Evolutionary conservation across 129 eudicot species (phyloP), one percentile per base, ranked within the genome.

Genomic region (Tagetes erecta): DNA sequence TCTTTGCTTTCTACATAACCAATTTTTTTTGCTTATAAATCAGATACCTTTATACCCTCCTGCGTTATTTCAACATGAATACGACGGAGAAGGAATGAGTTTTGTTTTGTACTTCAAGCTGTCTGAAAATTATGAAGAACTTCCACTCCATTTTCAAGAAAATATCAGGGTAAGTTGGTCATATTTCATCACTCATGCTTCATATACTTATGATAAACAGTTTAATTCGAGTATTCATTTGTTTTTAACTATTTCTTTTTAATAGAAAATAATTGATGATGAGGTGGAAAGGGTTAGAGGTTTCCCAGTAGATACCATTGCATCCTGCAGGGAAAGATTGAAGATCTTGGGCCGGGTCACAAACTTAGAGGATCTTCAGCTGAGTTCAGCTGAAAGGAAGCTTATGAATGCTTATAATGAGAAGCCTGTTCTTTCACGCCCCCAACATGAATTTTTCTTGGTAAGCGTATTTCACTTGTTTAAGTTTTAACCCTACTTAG

Each of bases 401-500:
- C 96, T 95, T 55, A 86, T 95, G 88, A 87, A 84, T 76, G 95
- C 96, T 42, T 95, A 95, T 83, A 95, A 95, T 53, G 97, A 95
- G 78, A 95, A 95, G 77, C 99, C 99, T 1, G 96, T 91, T 35
- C 95, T 95, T 5, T 85, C 97, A 49, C 99, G 99, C 46, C 99
- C 99, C 55, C 99, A 95, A 60, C 99, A 95, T 78, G 87, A 91
- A 64, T 95, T 95, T 82, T 88, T 83, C 88, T 66, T 80, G 94
- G 99, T 95, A 90, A 83, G 41, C 31, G 12, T 59, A 69, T 71
- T 51, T 39, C 34, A 2, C 31, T 1, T 50, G 41, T 64, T 62
- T 20, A 20, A 20, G 41, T 64, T 63, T 35, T 35, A 3, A 67
- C 58, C 20, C 39, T 42, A 33, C 39, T 45, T 67, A n/a, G 49